Evolutionary conservation across 306 rosid genomes (phyloP), one percentile per base, ranked within the genome.

Genomic region (Purshia tridentata): DNA sequence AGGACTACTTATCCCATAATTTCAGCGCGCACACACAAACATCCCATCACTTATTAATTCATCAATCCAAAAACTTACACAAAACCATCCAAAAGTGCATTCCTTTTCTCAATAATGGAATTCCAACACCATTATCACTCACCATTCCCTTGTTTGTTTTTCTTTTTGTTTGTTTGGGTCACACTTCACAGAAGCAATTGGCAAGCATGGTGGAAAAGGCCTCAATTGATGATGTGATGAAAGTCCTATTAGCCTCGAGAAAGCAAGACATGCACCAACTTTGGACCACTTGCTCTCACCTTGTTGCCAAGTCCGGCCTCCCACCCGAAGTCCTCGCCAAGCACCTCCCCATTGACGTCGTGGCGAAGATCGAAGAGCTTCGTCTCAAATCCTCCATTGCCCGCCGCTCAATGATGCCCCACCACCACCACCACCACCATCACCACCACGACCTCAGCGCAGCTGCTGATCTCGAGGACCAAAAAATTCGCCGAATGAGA

Each of bases 231-330:
- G 99, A 95, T 80, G 99, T 95, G 23, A 95, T 95, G 99, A 95
- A 91, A 74, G 99, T 95, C 10, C 81, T 95, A 0, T 18, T 91
- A 35, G 99, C 98, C 9, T 95, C 99, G 10, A 88, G 96, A 74
- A 91, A 91, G 79, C 98, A 91, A 87, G 98, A 95, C 88, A 91
- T 95, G 98, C 98, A 95, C 11, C 98, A 91, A 19, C 93, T 95
- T 1, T 95, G 99, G 99, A 82, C 88, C 16, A 95, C 98, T 6
- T 95, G 99, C 80, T 91, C 99, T 42, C 98, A 90, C 72, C 86
- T 91, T 0, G 99, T 95, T 4, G 93, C 98, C 9, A 95, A 95
- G 29, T 91, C 99, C 0, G 98, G 99, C 45, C 96, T 91, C 7
- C 96, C 97, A 0, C 90, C 99, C 0, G 99, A 95, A 70, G 91